Evolutionary conservation across 768 basidiomycete species (phyloP).

Genomic region (Ramaria sp.): DNA sequence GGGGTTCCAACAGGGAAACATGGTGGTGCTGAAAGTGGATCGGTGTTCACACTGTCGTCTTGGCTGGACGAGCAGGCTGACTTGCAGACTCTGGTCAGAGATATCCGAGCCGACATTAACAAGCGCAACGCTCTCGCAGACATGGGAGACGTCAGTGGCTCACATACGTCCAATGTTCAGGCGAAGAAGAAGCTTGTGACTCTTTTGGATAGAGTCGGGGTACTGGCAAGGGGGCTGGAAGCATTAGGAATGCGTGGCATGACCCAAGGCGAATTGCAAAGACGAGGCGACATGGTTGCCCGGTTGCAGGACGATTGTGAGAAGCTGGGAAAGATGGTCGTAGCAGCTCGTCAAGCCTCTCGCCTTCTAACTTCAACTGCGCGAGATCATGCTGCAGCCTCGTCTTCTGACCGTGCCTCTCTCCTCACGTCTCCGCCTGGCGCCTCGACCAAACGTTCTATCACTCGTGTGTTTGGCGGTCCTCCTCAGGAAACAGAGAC

Average conservation of each 20-base stretch:
- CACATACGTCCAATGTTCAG: constrained; percentile 71
- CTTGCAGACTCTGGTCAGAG: constrained; percentile 64
- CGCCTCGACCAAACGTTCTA: constrained; percentile 50
- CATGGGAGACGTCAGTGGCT: constrained; percentile 57
- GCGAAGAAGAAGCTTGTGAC: constrained; percentile 81
- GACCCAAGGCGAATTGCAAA: constrained; percentile 84
- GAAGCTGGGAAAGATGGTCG: constrained; percentile 78
- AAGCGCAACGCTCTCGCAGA: constrained; percentile 78
- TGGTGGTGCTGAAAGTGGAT: constrained; percentile 23
- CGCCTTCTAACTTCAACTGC: constrained; percentile 10
- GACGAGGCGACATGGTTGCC: constrained; percentile 83
- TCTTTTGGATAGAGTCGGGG: constrained; percentile 62
- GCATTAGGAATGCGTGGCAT: constrained; percentile 59
- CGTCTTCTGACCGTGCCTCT: constrained; percentile 20
- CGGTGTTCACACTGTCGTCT: constrained; percentile 59
- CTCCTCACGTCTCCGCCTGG: constrained; percentile 49
- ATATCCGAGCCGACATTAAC: constrained; percentile 78
- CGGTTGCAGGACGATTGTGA: constrained; percentile 85
- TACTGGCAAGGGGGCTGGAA: constrained; percentile 57
- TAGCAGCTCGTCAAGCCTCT: constrained; percentile 51
- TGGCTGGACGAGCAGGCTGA: constrained; percentile 89
- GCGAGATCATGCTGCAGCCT: background rate
- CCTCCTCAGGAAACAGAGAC: constrained; percentile 69
- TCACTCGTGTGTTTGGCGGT: constrained; percentile 74
- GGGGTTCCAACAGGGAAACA: constrained; percentile 61